Evolutionary conservation across 352 stramenopile species (phyloP), one percentile per base, ranked within the genome.

Genomic region (Thalassiosira exigua): DNA sequence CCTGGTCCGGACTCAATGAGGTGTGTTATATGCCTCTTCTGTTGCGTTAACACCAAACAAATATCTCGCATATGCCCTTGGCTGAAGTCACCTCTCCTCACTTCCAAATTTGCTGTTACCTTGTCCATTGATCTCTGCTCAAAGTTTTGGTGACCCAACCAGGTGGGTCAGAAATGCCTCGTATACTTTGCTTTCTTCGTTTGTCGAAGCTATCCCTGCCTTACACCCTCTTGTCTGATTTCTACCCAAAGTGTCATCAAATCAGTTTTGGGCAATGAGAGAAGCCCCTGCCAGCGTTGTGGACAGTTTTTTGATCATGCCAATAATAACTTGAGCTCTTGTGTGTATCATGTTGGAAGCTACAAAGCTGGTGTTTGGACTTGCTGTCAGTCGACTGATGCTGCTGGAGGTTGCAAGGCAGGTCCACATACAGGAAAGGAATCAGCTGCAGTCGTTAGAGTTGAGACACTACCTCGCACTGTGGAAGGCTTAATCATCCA

Each of bases 391-490:
- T 57, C 60, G 27, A 68, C 52, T 12, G 50, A 76, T 61, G 26
- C 56, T 46, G 50, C 82, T 58, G 36, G 29, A 44, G 82, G 82
- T 48, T 89, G 82, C 67, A 85, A 80, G 59, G 41, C 75, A 51
- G 73, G 79, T 44, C 82, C 82, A 26, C 82, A 89, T 68, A 79
- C 62, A 54, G 82, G 82, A 12, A 89, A 81, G 58, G 82, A 89
- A 64, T 65, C 53, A 32, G 76, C 75, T 41, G 69, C 69, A 56
- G 59, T 81, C 24, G 69, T 85, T 14, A 57, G 74, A 53, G 65
- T 87, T 9, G 66, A 89, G 58, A 51, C 73, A 44, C 59, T 87
- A 48, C 82, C 82, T 50, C 70, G 60, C 11, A 60, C 65, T 44
- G 70, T 86, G 21, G 62, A 85, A 22, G 79, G 79, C 50, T 69